Evolutionary conservation across 2,329 filamentous ascomycete species (phyloP), one percentile per base, ranked within the genome.

Genomic region (Chaetomium olivaceum): DNA sequence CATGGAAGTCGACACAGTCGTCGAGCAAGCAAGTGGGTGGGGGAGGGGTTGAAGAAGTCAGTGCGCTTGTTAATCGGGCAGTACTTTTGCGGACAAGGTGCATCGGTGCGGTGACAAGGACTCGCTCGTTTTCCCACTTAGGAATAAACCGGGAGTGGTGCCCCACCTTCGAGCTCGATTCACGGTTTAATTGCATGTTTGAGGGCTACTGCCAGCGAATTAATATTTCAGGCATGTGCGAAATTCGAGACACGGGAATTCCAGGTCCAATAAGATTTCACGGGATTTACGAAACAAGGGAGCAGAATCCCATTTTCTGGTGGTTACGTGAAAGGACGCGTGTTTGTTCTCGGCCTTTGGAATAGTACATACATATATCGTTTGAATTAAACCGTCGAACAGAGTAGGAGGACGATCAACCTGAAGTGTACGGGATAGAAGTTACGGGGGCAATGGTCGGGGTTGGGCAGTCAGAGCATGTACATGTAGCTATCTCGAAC

Each of bases 111-210:
- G 31, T 16, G 36, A 57, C 29, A 57, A 46, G 46, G 58, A 61
- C 48, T 31, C 36, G 12, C 58, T 23, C 50, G 64, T 63, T 66
- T 55, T 57, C 50, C 55, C 56, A 39, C 33, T 55, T 55, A 48
- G 48, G 64, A 66, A 27, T 61, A 61, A n/a, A 50, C 19, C 4
- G 9, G 55, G 33, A 19, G 55, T 21, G 27, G 23, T 51, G 58
- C 58, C 58, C 58, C 58, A 60, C 58, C 43, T 60, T 51, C 6
- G 6, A 58, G 23, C n/a, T 19, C 19, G 3, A 11, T 36, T 3
- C 4, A 60, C n/a, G 43, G 58, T 27, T 16, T 51, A 60, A 51
- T 51, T 60, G 43, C 58, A 60, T 58, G 5, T 29, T 19, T n/a
- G 5, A 12, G 39, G 39, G 5, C n/a, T 36, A 36, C 9, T 36